phyloP scores from a whole-genome alignment of 345 rosid species.

The Eutrema yunnanense region DNA sequence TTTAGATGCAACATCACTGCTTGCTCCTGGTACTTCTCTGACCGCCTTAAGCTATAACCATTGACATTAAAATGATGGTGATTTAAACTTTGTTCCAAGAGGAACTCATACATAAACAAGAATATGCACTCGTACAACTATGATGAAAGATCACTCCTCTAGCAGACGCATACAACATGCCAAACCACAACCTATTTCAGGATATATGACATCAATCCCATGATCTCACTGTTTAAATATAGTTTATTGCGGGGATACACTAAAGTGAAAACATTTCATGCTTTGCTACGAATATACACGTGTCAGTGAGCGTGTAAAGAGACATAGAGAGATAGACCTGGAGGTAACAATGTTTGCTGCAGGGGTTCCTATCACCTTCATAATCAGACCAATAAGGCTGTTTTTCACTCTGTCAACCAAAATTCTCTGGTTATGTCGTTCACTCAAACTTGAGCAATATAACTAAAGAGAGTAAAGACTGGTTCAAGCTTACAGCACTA shows the following conservation, averaged over 20 bases:
- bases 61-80: conserved; percentile 23
- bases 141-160: conserved; percentile 7
- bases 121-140: not conserved
- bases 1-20: conserved; percentile 27
- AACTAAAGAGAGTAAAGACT: conserved; percentile 8
- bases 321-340: conserved; percentile 42
- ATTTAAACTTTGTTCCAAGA: not conserved
- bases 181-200: not conserved
- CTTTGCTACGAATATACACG: not conserved
- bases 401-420: conserved; percentile 76
- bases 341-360: conserved; percentile 79
- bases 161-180: conserved; percentile 9
- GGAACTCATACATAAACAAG: conserved; percentile 6
- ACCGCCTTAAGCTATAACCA: conserved; percentile 50
- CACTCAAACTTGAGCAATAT: conserved; percentile 5
- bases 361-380: conserved; percentile 84
- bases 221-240: conserved; percentile 5
- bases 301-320: not conserved
- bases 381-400: conserved; percentile 69
- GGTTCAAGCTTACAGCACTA: conserved; percentile 60
- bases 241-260: not conserved
- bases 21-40: conserved; percentile 44
- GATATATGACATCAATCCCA: conserved; percentile 8
- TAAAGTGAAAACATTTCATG: not conserved
- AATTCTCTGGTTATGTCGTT: conserved; percentile 19